phyloP scores from a whole-genome alignment of 1,139 yeast genomes.

The Diutina sp. region DNA sequence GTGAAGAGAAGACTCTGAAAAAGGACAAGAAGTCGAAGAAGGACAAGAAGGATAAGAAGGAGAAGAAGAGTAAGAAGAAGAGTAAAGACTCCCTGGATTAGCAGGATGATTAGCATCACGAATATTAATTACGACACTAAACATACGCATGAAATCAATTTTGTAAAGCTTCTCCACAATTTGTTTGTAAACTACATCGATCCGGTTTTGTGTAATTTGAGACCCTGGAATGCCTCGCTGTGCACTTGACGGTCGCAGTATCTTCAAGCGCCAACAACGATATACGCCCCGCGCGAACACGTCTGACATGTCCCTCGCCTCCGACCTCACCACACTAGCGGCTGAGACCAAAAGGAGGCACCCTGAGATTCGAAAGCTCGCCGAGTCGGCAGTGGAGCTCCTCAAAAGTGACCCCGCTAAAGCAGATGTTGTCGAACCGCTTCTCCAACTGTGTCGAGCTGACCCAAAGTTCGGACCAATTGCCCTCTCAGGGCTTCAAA shows the following conservation, averaged over 20 bases:
- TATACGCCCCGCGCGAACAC: background rate
- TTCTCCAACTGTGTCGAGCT: conserved; percentile 57
- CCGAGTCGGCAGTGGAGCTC: conserved; percentile 46
- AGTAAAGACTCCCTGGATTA: background rate
- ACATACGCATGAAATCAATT: background rate
- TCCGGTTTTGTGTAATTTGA: background rate
- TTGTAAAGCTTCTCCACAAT: background rate
- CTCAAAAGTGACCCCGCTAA: conserved; percentile 20
- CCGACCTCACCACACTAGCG: conserved; percentile 47
- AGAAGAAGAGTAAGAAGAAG: background rate
- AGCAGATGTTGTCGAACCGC: conserved; percentile 34
- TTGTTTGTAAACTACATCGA: background rate
- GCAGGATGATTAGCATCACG: background rate
- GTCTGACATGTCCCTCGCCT: conserved; percentile 2
- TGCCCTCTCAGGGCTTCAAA: conserved; percentile 59
- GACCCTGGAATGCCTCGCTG: background rate
- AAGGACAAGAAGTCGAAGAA: background rate
- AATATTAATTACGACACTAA: background rate
- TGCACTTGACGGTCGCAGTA: background rate
- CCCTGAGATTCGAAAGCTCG: conserved; percentile 50
- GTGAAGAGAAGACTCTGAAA: background rate
- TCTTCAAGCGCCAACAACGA: background rate
- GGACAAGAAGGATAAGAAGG: background rate
- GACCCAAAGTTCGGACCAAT: conserved; percentile 63
- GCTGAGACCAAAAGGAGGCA: conserved; percentile 64